Evolutionary conservation across 805 yeast species (phyloP), one percentile per base, ranked within the genome.

Genomic region (Lachancea nothofagi): DNA sequence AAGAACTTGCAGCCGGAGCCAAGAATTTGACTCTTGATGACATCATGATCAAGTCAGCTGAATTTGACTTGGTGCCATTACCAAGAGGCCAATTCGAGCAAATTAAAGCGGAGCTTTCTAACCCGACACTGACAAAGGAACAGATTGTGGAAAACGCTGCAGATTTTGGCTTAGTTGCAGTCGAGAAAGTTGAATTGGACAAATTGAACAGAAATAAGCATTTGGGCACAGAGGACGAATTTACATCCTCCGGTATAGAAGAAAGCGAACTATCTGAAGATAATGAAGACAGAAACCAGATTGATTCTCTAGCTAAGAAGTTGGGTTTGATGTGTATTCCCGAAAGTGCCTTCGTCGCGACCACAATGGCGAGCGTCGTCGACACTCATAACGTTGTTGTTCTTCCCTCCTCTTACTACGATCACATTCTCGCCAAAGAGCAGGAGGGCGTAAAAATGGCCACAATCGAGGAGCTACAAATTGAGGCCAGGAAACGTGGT

Each of bases 381-480:
- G 84, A 80, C 47, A 58, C 69, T 9, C 59, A 65, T 3, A 73
- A 75, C 45, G 78, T 80, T 24, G 80, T 78, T 43, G 78, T 80
- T 7, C 54, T 83, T 24, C 88, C 90, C 5, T 65, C 71, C 5
- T 69, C 78, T 2, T 81, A 81, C 54, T 83, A 79, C 59, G 72
- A 74, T 46, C 75, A 75, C 53, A 60, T 83, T 45, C 55, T 74
- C 21, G 69, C 72, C 40, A 69, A 63, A 17, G 75, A 70, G 35
- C 41, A 63, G 1, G 54, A 69, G 50, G 63, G 67, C 19, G 56
- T 74, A 35, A 75, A 71, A 33, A 69, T 69, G 46, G 61, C 72
- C 2, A 48, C 67, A 0, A 72, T 72, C 40, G 77, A 69, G 2
- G 65, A 61, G 6, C 62, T 77, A 43, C 65, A 60, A 45, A 57